Evolutionary conservation across 129 eudicot species (phyloP).

Genomic region (Ambrosia trifida): DNA sequence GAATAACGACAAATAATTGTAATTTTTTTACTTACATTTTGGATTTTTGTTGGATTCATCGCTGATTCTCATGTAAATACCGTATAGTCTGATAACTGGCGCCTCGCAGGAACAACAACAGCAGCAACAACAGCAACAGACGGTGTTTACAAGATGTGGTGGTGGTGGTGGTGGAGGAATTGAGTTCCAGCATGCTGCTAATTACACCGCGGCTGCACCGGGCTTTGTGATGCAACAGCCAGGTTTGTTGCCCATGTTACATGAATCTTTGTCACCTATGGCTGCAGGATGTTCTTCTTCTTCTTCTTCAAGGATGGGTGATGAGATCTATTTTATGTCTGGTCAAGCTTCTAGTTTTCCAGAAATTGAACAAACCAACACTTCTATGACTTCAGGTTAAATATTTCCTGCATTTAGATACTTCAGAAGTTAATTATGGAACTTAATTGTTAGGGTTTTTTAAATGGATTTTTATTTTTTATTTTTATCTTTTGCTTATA

Average conservation of each 20-base stretch:
- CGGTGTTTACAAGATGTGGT: slow-evolving; percentile 13
- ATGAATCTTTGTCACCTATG: slow-evolving; percentile 15
- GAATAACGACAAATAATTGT: too few relatives aligned
- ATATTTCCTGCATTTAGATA: slow-evolving; percentile 36
- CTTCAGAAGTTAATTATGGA: slow-evolving; percentile 47
- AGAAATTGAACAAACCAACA: slow-evolving; percentile 37
- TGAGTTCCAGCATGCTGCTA: slow-evolving; percentile 22
- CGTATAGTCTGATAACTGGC: slow-evolving; percentile 18
- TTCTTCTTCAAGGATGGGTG: slow-evolving; percentile 19
- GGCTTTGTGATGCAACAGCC: slow-evolving; percentile 21
- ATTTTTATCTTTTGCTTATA: background rate
- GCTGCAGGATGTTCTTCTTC: slow-evolving; percentile 29
- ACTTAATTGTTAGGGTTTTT: slow-evolving; percentile 46
- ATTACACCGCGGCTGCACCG: slow-evolving; percentile 5
- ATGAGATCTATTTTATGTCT: slow-evolving; percentile 25
- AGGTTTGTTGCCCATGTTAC: slow-evolving; percentile 15
- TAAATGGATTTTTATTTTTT: background rate
- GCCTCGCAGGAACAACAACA: slow-evolving; percentile 23
- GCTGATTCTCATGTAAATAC: too few relatives aligned
- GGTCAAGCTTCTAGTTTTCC: slow-evolving; percentile 29
- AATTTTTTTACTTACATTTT: too few relatives aligned
- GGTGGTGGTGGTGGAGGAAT: slow-evolving; percentile 20
- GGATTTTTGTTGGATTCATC: too few relatives aligned
- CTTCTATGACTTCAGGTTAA: slow-evolving; percentile 31
- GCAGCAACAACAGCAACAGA: slow-evolving; percentile 15